Percentiles rank a stretch among this genome's conserved stretches.
phyloP scores from a whole-genome alignment of 78 protist genomes.

The slime mould (Dictyostelium discoideum) region DNA sequence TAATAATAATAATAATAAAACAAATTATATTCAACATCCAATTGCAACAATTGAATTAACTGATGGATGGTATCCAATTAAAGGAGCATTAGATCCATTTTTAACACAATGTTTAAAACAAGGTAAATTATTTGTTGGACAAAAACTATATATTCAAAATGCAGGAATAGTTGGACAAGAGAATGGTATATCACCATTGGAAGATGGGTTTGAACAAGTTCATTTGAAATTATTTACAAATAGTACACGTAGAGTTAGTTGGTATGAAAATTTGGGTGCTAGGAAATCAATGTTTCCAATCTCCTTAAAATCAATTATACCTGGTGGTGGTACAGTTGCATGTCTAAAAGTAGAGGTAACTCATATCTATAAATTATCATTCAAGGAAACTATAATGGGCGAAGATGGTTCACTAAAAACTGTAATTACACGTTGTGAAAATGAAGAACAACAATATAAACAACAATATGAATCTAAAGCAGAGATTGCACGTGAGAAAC shows the following conservation, averaged over 20 bases:
- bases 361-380: neutral
- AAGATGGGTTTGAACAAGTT: conserved; percentile 11
- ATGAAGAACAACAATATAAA: conserved; percentile 29
- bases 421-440: conserved; percentile 18
- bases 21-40: neutral
- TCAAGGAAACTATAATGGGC: neutral
- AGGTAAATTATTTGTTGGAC: conserved; percentile 66
- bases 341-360: conserved; percentile 8
- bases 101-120: conserved; percentile 24
- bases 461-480: neutral
- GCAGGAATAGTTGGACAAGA: conserved; percentile 65
- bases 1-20: neutral
- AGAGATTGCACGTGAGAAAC: neutral
- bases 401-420: conserved; percentile 4
- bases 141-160: conserved; percentile 64
- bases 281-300: conserved; percentile 27
- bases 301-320: conserved; percentile 26
- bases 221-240: conserved; percentile 48
- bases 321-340: conserved; percentile 60
- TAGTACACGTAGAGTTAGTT: conserved; percentile 61
- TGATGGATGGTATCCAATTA: conserved; percentile 87
- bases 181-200: conserved; percentile 61
- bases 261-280: conserved; percentile 70
- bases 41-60: conserved; percentile 42
- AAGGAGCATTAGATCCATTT: conserved; percentile 70